Percentiles rank a stretch among this genome's conserved stretches.
Evolutionary conservation across 768 basidiomycete genomes (phyloP).

Genomic region (Rhodosporidiobolus sp.): DNA sequence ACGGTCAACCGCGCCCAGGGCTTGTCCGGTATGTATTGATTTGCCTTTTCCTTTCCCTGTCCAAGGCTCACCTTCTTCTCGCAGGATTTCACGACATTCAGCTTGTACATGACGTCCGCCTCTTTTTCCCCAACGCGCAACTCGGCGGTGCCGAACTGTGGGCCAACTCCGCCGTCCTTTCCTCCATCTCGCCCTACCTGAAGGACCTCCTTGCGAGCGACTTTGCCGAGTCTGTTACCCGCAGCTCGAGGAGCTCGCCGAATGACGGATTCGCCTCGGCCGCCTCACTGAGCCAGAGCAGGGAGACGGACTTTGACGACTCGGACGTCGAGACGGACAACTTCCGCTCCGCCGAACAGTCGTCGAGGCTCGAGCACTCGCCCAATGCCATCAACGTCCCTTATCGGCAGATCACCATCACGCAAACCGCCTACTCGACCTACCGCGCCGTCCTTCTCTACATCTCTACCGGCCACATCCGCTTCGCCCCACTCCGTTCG

Average conservation of each 20-base stretch:
- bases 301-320: constrained; percentile 1
- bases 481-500: background rate
- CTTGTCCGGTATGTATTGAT: too few species aligned
- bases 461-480: background rate
- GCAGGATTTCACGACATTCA: too few species aligned
- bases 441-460: constrained; percentile 5
- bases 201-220: too few species aligned
- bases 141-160: too few species aligned
- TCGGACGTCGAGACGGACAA: constrained; percentile 18
- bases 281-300: too few species aligned
- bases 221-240: background rate
- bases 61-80: too few species aligned
- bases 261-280: background rate
- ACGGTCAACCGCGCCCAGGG: too few species aligned
- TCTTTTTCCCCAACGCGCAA: too few species aligned
- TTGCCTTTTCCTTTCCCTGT: too few species aligned
- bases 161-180: too few species aligned
- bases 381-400: background rate
- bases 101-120: too few species aligned
- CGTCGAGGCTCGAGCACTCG: background rate
- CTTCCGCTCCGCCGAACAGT: background rate
- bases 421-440: background rate
- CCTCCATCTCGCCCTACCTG: too few species aligned
- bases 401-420: background rate
- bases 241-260: background rate